These are phyloP conservation scores for Boletellus sp. DNA, from an alignment of 768 basidiomycete species.

Conservation along the genomic window DNA sequence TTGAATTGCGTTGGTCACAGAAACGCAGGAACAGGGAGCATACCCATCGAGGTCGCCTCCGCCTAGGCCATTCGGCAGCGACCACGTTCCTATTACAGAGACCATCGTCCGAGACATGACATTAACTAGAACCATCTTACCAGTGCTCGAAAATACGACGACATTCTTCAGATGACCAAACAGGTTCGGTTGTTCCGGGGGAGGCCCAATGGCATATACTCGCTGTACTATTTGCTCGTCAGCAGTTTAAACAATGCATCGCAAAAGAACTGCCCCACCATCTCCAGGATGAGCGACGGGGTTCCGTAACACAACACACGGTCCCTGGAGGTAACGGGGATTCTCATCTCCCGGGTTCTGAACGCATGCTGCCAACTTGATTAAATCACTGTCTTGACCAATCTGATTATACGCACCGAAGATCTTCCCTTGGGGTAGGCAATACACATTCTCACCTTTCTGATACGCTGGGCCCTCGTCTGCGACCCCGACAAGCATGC, in stretches of 20 bases:
- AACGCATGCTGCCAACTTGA: slow-evolving; percentile 47
- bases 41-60: slow-evolving; percentile 84
- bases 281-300: slow-evolving; percentile 78
- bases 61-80: slow-evolving; percentile 64
- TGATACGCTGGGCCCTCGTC: slow-evolving; percentile 75
- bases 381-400: not conserved
- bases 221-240: slow-evolving; percentile 50
- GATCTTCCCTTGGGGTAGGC: slow-evolving; percentile 53
- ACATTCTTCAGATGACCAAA: slow-evolving; percentile 65
- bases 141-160: slow-evolving; percentile 65
- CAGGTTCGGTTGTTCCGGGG: slow-evolving; percentile 54
- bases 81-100: slow-evolving; percentile 46
- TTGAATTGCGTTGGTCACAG: not conserved
- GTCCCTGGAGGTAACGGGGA: slow-evolving; percentile 57
- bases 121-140: slow-evolving; percentile 31
- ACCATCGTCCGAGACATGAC: not conserved
- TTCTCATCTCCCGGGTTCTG: slow-evolving; percentile 47
- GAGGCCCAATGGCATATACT: slow-evolving; percentile 67
- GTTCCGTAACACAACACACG: slow-evolving; percentile 62
- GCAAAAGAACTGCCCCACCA: slow-evolving; percentile 35
- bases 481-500: slow-evolving; percentile 73
- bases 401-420: slow-evolving; percentile 47
- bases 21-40: slow-evolving; percentile 8
- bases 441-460: slow-evolving; percentile 50
- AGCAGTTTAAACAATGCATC: not conserved